phyloP scores from a whole-genome alignment of 1,139 yeast genomes.

The Maudiozyma humilis region DNA sequence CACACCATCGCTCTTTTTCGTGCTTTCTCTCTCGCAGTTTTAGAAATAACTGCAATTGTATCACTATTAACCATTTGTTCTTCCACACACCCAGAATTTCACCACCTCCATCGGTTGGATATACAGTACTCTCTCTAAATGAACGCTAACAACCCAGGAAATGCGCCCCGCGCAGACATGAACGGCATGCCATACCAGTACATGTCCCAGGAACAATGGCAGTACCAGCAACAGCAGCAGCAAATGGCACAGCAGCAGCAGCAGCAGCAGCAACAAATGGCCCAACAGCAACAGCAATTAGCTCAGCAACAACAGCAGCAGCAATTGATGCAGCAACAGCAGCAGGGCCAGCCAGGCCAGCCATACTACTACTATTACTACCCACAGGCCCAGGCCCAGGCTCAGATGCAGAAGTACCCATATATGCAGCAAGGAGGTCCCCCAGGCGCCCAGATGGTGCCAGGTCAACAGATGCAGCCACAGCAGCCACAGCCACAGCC shows the following conservation, averaged over 20 bases:
- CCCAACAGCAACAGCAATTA: conserved; percentile 3
- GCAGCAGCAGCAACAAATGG: not conserved
- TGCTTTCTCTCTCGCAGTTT: too few relatives aligned
- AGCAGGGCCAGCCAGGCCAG: not conserved
- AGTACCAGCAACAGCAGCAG: conserved; percentile 6
- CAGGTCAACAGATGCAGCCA: conserved; percentile 1
- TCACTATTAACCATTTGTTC: too few relatives aligned
- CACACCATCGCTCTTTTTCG: too few relatives aligned
- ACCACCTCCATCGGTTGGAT: too few relatives aligned
- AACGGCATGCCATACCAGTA: conserved; percentile 1
- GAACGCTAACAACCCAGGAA: not conserved
- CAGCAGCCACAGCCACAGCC: conserved; percentile 4
- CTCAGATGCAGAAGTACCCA: conserved; percentile 4
- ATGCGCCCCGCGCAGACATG: not conserved
- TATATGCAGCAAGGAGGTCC: not conserved
- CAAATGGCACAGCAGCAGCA: conserved; percentile 6
- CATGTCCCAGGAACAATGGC: conserved; percentile 4
- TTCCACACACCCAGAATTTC: too few relatives aligned
- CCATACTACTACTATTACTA: conserved; percentile 7
- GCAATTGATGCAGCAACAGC: not conserved
- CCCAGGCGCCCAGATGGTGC: too few relatives aligned
- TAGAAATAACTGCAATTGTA: too few relatives aligned
- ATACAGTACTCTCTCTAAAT: too few relatives aligned
- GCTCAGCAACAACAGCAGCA: conserved; percentile 1
- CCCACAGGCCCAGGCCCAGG: not conserved